phyloP scores from a whole-genome alignment of 148 eudicot genomes.

The Amaranthus cruentus region DNA sequence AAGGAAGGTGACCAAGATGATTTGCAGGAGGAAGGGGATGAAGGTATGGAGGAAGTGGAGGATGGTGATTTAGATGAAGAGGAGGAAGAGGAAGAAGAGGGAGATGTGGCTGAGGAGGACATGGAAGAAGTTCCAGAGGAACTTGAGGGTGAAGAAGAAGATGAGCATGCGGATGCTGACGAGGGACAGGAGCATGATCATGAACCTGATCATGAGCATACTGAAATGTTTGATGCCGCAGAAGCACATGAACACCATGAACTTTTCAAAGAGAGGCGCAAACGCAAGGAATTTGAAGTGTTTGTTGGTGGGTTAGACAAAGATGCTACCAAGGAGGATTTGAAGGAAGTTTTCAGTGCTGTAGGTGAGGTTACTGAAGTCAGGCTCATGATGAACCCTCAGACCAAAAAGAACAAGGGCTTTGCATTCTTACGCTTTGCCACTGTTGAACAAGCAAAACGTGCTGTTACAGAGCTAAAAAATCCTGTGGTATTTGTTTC shows the following conservation, averaged over 20 bases:
- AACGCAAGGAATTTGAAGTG: slow-evolving; percentile 88
- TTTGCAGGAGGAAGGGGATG: slow-evolving; percentile 68
- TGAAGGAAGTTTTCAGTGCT: slow-evolving; percentile 73
- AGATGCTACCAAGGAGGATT: slow-evolving; percentile 95
- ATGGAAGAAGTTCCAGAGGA: slow-evolving; percentile 67
- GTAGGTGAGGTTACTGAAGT: slow-evolving; percentile 88
- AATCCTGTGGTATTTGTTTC: slow-evolving; percentile 81
- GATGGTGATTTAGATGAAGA: slow-evolving; percentile 55
- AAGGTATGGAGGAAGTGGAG: slow-evolving; percentile 57
- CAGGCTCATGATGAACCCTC: slow-evolving; percentile 95
- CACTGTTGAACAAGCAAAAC: slow-evolving; percentile 89
- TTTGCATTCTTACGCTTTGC: slow-evolving; percentile 98
- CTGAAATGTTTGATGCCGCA: slow-evolving; percentile 49
- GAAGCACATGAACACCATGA: slow-evolving; percentile 87
- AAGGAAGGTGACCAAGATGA: slow-evolving; percentile 67
- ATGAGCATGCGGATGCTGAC: slow-evolving; percentile 49
- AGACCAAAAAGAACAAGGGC: slow-evolving; percentile 95
- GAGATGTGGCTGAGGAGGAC: slow-evolving; percentile 61
- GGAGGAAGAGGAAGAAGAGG: slow-evolving; percentile 67
- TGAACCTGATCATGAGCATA: slow-evolving; percentile 40
- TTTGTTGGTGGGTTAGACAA: slow-evolving; percentile 99
- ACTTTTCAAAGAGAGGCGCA: slow-evolving; percentile 79
- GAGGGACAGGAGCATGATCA: slow-evolving; percentile 40
- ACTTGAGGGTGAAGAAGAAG: slow-evolving; percentile 68
- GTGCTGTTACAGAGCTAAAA: slow-evolving; percentile 83